These are phyloP conservation scores for Nicotiana attenuata DNA, from an alignment of 257 asterid species.

Conservation along the genomic window DNA sequence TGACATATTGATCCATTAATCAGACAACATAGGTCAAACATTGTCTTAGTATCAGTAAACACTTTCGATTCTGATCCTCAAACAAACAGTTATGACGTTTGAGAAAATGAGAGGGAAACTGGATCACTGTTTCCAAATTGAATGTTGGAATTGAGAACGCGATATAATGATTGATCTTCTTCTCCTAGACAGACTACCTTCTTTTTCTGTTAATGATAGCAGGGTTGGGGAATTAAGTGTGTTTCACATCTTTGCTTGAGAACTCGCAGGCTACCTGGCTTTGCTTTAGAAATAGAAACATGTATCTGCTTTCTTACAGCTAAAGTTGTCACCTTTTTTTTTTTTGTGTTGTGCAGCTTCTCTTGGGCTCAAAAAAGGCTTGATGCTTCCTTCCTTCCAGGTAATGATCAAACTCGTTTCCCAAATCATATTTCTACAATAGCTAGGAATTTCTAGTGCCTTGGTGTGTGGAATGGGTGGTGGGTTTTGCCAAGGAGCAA, in stretches of 20 bases:
- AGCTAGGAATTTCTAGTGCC: too few species aligned
- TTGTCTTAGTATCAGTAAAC: too few species aligned
- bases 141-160: not conserved
- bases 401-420: slow-evolving; percentile 20
- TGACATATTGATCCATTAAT: too few species aligned
- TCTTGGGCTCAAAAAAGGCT: slow-evolving; percentile 67
- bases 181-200: not conserved
- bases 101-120: not conserved
- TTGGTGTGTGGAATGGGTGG: too few species aligned
- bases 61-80: too few species aligned
- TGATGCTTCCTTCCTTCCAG: slow-evolving; percentile 55
- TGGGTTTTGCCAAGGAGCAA: not conserved
- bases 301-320: not conserved
- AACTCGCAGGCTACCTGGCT: not conserved
- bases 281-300: not conserved
- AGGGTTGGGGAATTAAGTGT: not conserved
- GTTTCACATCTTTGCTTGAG: not conserved
- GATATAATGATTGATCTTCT: not conserved
- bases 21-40: too few species aligned
- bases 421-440: too few species aligned
- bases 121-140: not conserved
- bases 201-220: not conserved
- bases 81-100: too few species aligned
- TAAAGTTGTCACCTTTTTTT: not conserved
- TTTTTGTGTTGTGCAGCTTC: slow-evolving; percentile 35